Evolutionary conservation across 257 asterid genomes (phyloP), one percentile per base, ranked within the genome.

Genomic region (Solanum pinnatisectum): DNA sequence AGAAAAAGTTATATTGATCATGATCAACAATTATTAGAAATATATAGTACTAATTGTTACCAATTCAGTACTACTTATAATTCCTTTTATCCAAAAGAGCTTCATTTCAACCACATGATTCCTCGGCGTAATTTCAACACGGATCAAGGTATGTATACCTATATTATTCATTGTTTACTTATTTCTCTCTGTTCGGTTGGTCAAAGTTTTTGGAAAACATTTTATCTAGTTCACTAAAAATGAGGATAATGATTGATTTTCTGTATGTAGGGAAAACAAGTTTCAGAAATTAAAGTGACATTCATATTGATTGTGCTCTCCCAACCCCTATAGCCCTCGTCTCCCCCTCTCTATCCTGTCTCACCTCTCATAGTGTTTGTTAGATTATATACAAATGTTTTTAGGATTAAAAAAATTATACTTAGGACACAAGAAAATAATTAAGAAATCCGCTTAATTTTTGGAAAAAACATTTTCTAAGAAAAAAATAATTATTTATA

Each of bases 141-240:
- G 9, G 87, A 87, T 86, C 84, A 90, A 92, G 94, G 95, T 92
- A 93, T 37, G 49, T 68, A 87, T 18, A 56, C 63, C 4, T 83
- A n/a, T 18, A 42, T 16, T 79, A 36, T 25, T 78, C 4, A 20
- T 42, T 14, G 15, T 4, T 32, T 25, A 5, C 6, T 20, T 4
- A 52, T 52, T 52, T 52, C 9, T 52, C 63, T 16, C 4, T 52
- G n/a, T 6, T 18, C 63, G 35, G 4, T 63, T 63, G 16, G 16
- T n/a, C 32, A 63, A n/a, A 63, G 1, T 10, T 25, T 63, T 63
- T n/a, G 32, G 5, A 63, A 63, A 63, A 63, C 10, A 63, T 9
- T 63, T 63, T 63, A 10, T 23, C 5, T 60, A 60, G 32, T 63
- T 63, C 25, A 15, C 1, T 23, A 8, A 59, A 20, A 20, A 20